A percentile compares a stretch with the other conserved stretches of the same genome.
Conservation (phyloP, 78 protist species). For the Mastigamoeba balamuthi region DNA sequence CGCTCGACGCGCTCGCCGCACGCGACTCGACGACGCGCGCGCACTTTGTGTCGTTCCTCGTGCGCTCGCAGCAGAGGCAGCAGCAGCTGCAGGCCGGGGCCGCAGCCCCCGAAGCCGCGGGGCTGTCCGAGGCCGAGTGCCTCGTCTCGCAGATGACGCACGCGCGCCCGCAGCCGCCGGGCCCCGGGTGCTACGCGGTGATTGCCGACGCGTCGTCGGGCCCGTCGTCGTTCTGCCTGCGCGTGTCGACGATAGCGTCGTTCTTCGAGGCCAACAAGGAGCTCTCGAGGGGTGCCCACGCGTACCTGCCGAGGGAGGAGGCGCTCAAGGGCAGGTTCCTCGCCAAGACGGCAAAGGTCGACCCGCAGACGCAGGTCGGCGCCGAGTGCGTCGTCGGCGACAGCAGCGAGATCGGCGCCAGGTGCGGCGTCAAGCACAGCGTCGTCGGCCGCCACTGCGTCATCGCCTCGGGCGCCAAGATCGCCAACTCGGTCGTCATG, state of each 20-base stretch:
- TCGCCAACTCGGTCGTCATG: constrained; percentile 58
- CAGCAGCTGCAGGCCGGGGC: too few relatives aligned
- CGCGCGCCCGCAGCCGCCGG: background rate
- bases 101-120: too few relatives aligned
- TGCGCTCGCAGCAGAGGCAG: too few relatives aligned
- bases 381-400: constrained; percentile 48
- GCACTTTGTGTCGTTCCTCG: too few relatives aligned
- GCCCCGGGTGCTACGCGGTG: background rate
- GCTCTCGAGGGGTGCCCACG: constrained; percentile 1
- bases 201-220: background rate
- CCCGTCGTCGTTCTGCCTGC: background rate
- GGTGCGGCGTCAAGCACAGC: constrained; percentile 37
- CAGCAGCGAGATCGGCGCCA: constrained; percentile 32
- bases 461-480: constrained; percentile 32
- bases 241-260: background rate
- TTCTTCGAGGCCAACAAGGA: background rate
- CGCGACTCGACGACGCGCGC: too few relatives aligned
- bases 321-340: constrained; percentile 30
- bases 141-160: background rate
- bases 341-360: constrained; percentile 25
- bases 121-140: too few relatives aligned
- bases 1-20: constrained; percentile 37
- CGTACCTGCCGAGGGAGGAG: constrained; percentile 14
- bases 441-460: constrained; percentile 47
- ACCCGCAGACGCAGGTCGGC: constrained; percentile 28